Conservation (phyloP, 495 filamentous ascomycete species). For the Sordaria brevicollis region DNA sequence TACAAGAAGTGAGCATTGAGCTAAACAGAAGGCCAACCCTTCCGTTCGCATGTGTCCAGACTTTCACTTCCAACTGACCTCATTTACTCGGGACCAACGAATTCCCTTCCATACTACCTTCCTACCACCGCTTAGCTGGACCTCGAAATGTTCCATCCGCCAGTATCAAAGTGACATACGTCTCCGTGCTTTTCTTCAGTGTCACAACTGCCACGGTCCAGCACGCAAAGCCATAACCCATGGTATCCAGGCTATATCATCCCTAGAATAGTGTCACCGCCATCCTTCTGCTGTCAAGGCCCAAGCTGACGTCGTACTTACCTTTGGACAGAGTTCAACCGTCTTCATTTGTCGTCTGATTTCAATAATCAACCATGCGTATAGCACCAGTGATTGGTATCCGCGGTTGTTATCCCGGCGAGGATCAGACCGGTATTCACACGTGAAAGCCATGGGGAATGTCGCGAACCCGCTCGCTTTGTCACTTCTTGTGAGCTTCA, state of each 20-base stretch:
- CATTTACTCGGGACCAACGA: neutral
- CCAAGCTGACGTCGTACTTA: no score
- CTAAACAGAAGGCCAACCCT: neutral
- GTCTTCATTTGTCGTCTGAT: no score
- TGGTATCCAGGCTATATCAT: neutral
- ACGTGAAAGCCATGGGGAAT: no score
- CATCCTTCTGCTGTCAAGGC: no score
- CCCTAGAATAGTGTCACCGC: neutral
- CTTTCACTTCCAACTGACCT: neutral
- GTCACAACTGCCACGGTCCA: neutral
- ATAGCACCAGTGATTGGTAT: no score
- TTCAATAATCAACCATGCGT: no score
- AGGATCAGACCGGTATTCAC: no score
- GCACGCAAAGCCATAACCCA: neutral
- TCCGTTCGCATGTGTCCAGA: neutral
- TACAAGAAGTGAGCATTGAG: no score
- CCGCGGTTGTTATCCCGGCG: no score
- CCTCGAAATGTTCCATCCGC: neutral
- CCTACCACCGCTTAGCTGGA: neutral
- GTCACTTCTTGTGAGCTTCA: no score
- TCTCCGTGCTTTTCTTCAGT: neutral
- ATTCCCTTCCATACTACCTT: neutral
- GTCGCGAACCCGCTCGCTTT: no score
- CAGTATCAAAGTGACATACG: neutral
- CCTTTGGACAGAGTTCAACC: neutral